Evolutionary conservation across 768 basidiomycete genomes (phyloP).

Genomic region (Mycena polygramma): DNA sequence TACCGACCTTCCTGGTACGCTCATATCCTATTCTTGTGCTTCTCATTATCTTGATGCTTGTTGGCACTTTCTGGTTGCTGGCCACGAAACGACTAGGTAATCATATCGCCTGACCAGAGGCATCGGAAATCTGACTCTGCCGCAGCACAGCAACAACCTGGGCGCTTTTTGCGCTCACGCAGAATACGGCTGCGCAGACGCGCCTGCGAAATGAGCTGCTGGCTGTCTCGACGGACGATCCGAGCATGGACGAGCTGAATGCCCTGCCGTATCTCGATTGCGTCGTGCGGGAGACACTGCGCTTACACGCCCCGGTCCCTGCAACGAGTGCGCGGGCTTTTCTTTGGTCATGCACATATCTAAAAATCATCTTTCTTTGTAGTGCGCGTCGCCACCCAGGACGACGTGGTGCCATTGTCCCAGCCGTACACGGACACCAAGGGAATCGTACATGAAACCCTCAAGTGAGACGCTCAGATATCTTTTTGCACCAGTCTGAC

Average conservation of each 20-base stretch:
- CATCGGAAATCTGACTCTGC: neutral
- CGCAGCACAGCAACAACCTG: neutral
- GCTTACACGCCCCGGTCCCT: constrained; percentile 9
- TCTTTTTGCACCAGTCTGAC: neutral
- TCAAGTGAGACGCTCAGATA: neutral
- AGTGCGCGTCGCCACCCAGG: constrained; percentile 1
- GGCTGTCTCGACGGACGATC: constrained; percentile 2
- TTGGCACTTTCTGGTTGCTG: too few relatives aligned
- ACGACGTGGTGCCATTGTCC: neutral
- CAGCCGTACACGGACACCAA: neutral
- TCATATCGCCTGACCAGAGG: neutral
- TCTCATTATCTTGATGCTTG: neutral
- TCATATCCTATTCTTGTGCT: too few relatives aligned
- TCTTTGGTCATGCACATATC: neutral
- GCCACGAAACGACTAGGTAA: neutral
- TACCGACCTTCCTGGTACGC: neutral
- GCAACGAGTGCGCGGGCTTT: neutral
- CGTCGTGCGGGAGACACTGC: constrained; percentile 14
- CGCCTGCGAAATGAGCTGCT: constrained; percentile 20
- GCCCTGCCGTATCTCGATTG: constrained; percentile 11
- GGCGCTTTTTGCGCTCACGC: constrained; percentile 12
- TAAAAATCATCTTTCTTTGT: neutral
- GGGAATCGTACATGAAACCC: neutral
- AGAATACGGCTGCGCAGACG: constrained; percentile 1
- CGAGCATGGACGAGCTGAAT: constrained; percentile 15